Percentiles rank a stretch among this genome's conserved stretches.
Conservation (phyloP, 2,329 filamentous ascomycete genomes). For the Neonectria coccinea region DNA sequence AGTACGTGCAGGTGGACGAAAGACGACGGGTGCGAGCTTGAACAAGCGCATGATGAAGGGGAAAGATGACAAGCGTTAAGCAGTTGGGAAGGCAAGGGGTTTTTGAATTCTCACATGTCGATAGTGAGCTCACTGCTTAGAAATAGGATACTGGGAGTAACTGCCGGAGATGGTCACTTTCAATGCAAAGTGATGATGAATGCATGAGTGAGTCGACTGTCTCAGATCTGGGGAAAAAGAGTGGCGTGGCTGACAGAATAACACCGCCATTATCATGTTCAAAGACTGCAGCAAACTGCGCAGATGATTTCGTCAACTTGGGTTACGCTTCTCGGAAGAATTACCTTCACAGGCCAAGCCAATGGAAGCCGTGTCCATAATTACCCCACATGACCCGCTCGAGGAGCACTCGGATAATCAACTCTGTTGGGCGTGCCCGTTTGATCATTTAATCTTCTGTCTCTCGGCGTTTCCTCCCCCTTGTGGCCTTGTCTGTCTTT, state of each 20-base stretch:
- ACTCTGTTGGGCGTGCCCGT: neutral
- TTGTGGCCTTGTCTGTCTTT: neutral
- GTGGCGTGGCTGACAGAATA: neutral
- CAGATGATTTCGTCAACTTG: neutral
- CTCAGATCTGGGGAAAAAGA: too few species aligned
- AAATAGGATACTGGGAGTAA: neutral
- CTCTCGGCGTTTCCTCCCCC: neutral
- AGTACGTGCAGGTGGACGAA: neutral
- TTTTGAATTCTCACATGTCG: neutral
- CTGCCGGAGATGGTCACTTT: neutral
- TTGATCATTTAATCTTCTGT: neutral
- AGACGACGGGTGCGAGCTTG: neutral
- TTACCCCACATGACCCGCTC: neutral
- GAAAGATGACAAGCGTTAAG: neutral
- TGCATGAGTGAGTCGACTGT: neutral
- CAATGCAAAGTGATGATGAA: neutral
- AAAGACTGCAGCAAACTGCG: neutral
- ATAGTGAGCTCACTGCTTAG: neutral
- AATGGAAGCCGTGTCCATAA: neutral
- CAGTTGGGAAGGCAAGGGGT: neutral
- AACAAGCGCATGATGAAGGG: neutral
- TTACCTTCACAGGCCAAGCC: neutral
- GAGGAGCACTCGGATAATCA: neutral
- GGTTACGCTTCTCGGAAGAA: neutral
- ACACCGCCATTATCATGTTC: neutral